Conservation (phyloP, 1,284 basidiomycete species). For the Ganoderma leucocontextum region DNA sequence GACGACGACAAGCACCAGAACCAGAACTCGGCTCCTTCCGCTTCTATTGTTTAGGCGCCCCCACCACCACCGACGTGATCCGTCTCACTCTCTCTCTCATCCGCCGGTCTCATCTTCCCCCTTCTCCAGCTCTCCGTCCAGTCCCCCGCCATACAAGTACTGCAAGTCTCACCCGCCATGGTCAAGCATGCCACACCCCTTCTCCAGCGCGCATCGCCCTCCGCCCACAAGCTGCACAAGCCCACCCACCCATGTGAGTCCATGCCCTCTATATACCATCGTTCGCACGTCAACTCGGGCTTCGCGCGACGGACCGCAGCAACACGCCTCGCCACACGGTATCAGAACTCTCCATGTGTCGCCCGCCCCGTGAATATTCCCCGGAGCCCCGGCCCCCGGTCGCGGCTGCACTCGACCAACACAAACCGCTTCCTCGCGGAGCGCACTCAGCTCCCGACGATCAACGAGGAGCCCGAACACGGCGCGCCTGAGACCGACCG, state of each 20-base stretch:
- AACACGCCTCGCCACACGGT: slow-evolving; percentile 21
- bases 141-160: neutral
- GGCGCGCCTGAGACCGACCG: slow-evolving; percentile 17
- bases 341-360: slow-evolving; percentile 29
- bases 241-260: slow-evolving; percentile 28
- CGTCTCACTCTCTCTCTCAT: slow-evolving; percentile 14
- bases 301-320: slow-evolving; percentile 26
- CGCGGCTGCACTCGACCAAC: slow-evolving; percentile 32
- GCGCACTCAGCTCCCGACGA: slow-evolving; percentile 31
- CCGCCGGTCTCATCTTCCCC: neutral
- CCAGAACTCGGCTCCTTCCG: neutral
- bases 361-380: slow-evolving; percentile 17
- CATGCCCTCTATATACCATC: neutral
- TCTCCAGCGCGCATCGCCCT: slow-evolving; percentile 33
- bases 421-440: slow-evolving; percentile 34
- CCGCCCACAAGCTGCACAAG: slow-evolving; percentile 24
- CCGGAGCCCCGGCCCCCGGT: slow-evolving; percentile 28
- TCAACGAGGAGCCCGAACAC: slow-evolving; percentile 34
- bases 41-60: neutral
- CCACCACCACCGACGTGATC: neutral
- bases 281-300: slow-evolving; percentile 21
- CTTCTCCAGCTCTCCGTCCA: slow-evolving; percentile 1
- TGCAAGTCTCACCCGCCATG: slow-evolving; percentile 24
- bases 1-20: slow-evolving; percentile 3
- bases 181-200: slow-evolving; percentile 32